phyloP scores from a whole-genome alignment of 2,329 filamentous ascomycete species.

The Aspergillus latus region DNA sequence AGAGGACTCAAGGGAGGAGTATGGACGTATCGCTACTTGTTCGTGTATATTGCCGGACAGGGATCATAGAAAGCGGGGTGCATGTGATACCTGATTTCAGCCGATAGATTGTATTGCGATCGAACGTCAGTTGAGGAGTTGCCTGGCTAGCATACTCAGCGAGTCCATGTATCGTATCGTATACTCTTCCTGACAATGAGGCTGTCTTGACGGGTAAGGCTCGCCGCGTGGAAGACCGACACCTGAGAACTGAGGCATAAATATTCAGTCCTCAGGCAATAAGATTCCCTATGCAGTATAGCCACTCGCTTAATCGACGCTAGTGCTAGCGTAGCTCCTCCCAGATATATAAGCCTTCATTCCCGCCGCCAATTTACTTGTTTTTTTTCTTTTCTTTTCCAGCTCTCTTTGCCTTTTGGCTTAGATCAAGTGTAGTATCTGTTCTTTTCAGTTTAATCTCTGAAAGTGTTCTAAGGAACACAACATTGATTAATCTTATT shows the following conservation, averaged over 20 bases:
- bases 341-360: constrained; percentile 9
- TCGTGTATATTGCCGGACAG: constrained; percentile 1
- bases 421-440: constrained; percentile 96
- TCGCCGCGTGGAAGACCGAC: neutral
- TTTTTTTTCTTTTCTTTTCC: constrained; percentile 51
- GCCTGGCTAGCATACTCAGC: neutral
- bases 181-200: no score
- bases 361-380: constrained; percentile 44
- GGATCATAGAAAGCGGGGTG: neutral
- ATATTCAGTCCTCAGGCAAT: neutral
- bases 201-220: no score
- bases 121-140: neutral
- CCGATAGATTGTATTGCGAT: neutral
- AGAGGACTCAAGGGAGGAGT: neutral
- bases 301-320: constrained; percentile 12
- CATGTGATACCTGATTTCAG: neutral
- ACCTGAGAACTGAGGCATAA: neutral
- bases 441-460: constrained; percentile 98
- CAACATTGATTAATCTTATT: constrained; percentile 81
- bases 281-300: neutral
- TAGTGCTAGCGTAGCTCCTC: neutral
- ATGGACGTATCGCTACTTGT: neutral
- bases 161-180: no score
- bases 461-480: constrained; percentile 74
- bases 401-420: constrained; percentile 59